Evolutionary conservation across 164 flowering plant species (phyloP).

Genomic region (Pachysandra terminalis): DNA sequence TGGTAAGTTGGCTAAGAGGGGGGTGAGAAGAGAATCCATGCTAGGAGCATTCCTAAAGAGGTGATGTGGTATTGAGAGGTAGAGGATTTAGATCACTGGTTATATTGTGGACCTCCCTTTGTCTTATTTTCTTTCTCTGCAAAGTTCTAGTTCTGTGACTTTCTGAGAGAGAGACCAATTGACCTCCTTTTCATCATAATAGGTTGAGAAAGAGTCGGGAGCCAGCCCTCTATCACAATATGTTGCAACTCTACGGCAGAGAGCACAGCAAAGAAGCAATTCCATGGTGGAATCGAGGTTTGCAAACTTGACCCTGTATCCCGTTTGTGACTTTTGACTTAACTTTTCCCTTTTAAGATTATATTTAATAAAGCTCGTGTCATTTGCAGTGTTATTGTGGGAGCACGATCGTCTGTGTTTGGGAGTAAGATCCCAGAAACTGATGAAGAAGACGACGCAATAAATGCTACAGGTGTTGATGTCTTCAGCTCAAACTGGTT

Average conservation of each 20-base stretch:
- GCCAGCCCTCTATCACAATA: slow-evolving; percentile 70
- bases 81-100: too few species aligned
- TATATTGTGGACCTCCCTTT: too few species aligned
- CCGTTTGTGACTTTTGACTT: neutral
- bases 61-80: too few species aligned
- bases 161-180: neutral
- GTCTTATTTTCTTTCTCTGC: too few species aligned
- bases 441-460: slow-evolving; percentile 42
- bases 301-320: neutral
- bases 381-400: slow-evolving; percentile 67
- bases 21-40: too few species aligned
- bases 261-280: slow-evolving; percentile 60
- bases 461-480: slow-evolving; percentile 34
- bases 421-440: slow-evolving; percentile 32
- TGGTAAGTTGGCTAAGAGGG: too few species aligned
- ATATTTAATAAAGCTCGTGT: slow-evolving; percentile 2
- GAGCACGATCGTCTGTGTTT: slow-evolving; percentile 58
- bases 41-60: too few species aligned
- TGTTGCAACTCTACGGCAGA: slow-evolving; percentile 45
- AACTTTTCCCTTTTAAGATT: neutral
- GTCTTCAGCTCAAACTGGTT: slow-evolving; percentile 73
- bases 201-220: slow-evolving; percentile 71
- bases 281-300: slow-evolving; percentile 77
- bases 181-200: slow-evolving; percentile 3
- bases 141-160: too few species aligned